These are phyloP conservation scores for Combretum micranthum DNA, from an alignment of 345 rosid genomes.

Conservation along the genomic window DNA sequence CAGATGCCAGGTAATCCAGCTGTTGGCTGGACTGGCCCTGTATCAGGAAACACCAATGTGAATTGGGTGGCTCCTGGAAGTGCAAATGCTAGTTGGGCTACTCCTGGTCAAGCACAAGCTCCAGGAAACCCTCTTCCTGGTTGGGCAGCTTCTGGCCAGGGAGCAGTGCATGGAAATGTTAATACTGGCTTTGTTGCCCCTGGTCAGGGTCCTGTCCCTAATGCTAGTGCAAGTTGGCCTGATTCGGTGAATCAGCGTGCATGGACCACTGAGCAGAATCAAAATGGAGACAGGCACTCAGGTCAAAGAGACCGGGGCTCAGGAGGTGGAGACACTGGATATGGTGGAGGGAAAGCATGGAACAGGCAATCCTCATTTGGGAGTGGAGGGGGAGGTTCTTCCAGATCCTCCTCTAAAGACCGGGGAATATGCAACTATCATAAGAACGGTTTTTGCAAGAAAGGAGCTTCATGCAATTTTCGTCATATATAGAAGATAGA, in stretches of 20 bases:
- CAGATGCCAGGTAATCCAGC: conserved; percentile 14
- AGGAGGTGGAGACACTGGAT: conserved; percentile 46
- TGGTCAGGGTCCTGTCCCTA: conserved; percentile 47
- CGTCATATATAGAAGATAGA: conserved; percentile 35
- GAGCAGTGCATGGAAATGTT: conserved; percentile 33
- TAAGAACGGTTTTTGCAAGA: conserved; percentile 62
- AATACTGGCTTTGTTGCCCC: conserved; percentile 46
- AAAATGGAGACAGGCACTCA: conserved; percentile 42
- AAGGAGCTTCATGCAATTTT: conserved; percentile 69
- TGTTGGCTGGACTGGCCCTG: conserved; percentile 46
- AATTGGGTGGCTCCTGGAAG: conserved; percentile 20
- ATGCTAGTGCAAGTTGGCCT: conserved; percentile 50
- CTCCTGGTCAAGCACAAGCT: conserved; percentile 7
- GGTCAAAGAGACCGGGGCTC: conserved; percentile 26
- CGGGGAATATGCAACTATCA: conserved; percentile 52
- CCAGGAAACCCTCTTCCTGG: neutral
- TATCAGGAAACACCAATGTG: conserved; percentile 38
- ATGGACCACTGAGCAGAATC: conserved; percentile 51
- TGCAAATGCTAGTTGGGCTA: conserved; percentile 8
- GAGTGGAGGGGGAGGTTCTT: conserved; percentile 30
- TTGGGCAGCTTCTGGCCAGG: conserved; percentile 49
- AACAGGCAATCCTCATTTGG: conserved; percentile 44
- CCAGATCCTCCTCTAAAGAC: conserved; percentile 28
- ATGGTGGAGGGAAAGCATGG: conserved; percentile 51
- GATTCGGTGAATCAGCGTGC: conserved; percentile 37